phyloP scores from a whole-genome alignment of 2,329 filamentous ascomycete species.

The Diplodia mutila region DNA sequence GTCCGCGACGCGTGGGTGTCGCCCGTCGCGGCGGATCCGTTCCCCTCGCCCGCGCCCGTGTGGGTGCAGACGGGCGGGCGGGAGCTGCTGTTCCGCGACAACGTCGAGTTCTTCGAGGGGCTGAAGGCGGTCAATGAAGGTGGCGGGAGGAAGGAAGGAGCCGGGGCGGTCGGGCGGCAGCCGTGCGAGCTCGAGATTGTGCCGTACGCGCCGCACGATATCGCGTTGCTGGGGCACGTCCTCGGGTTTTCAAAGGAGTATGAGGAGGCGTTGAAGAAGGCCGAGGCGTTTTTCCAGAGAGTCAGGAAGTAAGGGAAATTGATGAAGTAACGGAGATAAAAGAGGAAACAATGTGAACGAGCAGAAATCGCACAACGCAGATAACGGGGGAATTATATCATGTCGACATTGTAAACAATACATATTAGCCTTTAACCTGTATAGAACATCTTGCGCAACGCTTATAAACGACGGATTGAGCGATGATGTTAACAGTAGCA shows the following conservation, averaged over 20 bases:
- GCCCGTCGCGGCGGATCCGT: constrained; percentile 41
- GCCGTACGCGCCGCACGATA: constrained; percentile 51
- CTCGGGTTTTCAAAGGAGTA: constrained; percentile 50
- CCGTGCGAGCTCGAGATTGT: constrained; percentile 40
- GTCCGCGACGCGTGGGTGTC: constrained; percentile 43
- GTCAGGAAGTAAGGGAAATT: neutral
- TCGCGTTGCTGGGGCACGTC: constrained; percentile 45
- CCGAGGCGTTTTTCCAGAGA: constrained; percentile 37
- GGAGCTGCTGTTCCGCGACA: constrained; percentile 50
- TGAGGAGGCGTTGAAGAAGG: constrained; percentile 39
- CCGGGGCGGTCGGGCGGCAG: neutral
- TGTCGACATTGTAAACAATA: constrained; percentile 1
- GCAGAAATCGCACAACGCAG: neutral
- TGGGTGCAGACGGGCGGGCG: constrained; percentile 47
- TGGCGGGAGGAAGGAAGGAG: constrained; percentile 31
- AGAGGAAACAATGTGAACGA: neutral
- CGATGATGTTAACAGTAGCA: neutral
- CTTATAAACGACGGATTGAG: neutral
- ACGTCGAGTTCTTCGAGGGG: constrained; percentile 41
- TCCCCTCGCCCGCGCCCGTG: constrained; percentile 45
- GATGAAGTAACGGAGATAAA: neutral
- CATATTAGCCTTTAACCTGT: constrained; percentile 1
- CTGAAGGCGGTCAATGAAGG: constrained; percentile 43
- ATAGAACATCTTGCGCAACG: neutral
- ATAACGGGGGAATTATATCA: neutral